Conservation (phyloP, 192 early-diverging fungal genomes). For the Pecoramyces ruminantium region DNA sequence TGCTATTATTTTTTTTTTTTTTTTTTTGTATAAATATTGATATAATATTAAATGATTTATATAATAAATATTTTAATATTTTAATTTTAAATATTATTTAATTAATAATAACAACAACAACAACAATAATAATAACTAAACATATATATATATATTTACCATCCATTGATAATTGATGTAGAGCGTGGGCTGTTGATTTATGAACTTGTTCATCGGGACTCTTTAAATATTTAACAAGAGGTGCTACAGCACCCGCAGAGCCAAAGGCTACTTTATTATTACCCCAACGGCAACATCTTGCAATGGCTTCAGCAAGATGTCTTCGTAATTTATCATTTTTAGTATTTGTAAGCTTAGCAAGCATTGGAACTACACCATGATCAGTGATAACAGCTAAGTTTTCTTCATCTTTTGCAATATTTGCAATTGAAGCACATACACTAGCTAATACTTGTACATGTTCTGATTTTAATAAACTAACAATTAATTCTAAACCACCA, state of each 20-base stretch:
- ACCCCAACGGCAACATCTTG: constrained; percentile 43
- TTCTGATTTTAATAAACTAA: constrained; percentile 42
- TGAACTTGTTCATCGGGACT: constrained; percentile 42
- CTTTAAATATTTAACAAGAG: constrained; percentile 43
- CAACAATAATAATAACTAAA: no score
- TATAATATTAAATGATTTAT: no score
- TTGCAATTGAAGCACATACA: constrained; percentile 47
- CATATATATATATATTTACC: constrained; percentile 17
- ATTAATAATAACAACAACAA: no score
- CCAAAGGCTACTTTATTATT: constrained; percentile 50
- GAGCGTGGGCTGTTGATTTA: constrained; percentile 33
- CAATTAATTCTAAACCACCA: constrained; percentile 46
- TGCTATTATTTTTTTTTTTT: no score
- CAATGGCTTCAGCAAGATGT: constrained; percentile 42
- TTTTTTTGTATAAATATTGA: no score
- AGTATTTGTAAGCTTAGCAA: constrained; percentile 39
- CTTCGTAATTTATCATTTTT: constrained; percentile 39
- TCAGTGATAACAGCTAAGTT: constrained; percentile 54
- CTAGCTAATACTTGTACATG: constrained; percentile 34
- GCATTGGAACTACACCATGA: constrained; percentile 49
- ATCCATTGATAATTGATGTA: constrained; percentile 54
- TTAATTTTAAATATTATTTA: no score
- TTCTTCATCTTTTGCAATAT: constrained; percentile 52
- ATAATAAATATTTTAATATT: no score
- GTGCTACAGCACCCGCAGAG: constrained; percentile 34